These are phyloP conservation scores for Dillenia suffruticosa DNA, from an alignment of 164 flowering plant species.

Conservation along the genomic window DNA sequence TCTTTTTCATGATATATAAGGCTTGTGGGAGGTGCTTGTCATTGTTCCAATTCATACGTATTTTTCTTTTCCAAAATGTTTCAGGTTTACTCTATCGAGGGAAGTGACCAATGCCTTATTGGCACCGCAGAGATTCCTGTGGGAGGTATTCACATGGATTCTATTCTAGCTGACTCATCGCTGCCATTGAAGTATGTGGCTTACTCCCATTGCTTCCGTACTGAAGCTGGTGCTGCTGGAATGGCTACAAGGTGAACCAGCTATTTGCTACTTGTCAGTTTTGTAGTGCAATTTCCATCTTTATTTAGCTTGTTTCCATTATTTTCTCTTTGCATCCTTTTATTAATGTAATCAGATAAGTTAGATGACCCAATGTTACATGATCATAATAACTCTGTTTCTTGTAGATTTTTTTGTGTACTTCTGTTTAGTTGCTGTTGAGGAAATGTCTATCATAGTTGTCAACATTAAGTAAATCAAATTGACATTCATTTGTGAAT, in stretches of 20 bases:
- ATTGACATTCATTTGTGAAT: too few species aligned
- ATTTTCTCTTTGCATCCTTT: too few species aligned
- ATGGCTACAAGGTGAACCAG: conserved; percentile 62
- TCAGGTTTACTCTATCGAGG: conserved; percentile 89
- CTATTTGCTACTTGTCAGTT: neutral
- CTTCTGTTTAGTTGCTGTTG: too few species aligned
- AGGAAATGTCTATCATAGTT: too few species aligned
- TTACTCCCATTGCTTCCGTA: conserved; percentile 87
- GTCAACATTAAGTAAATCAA: too few species aligned
- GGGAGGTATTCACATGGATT: conserved; percentile 97
- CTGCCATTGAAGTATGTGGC: conserved; percentile 92
- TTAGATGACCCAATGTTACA: too few species aligned
- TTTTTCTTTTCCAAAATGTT: neutral
- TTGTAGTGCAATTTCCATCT: conserved; percentile 19
- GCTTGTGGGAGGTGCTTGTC: too few species aligned
- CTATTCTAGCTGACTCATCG: conserved; percentile 66
- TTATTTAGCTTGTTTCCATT: too few species aligned
- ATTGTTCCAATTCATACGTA: neutral
- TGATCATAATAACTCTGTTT: too few species aligned
- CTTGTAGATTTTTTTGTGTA: too few species aligned
- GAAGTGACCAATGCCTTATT: conserved; percentile 90
- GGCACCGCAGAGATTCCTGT: conserved; percentile 99
- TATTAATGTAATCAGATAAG: too few species aligned
- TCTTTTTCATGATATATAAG: too few species aligned
- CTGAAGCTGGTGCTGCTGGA: conserved; percentile 96